These are phyloP conservation scores for Fusarium udum DNA, from an alignment of 2,329 filamentous ascomycete genomes.

Conservation along the genomic window DNA sequence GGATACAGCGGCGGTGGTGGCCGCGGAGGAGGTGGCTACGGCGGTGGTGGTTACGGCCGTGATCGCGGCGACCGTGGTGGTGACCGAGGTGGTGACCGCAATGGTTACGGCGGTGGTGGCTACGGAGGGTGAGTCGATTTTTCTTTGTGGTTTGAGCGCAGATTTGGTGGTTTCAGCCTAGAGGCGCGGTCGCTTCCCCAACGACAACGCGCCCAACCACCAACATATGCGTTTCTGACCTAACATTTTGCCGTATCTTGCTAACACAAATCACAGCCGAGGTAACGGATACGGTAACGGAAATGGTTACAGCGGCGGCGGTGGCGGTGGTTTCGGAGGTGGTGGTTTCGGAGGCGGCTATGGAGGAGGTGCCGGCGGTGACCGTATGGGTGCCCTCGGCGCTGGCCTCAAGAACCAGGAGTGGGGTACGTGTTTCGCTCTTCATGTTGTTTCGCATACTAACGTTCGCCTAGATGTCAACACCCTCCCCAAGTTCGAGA, in stretches of 20 bases:
- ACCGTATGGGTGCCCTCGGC: constrained; percentile 93
- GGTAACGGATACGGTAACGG: constrained; percentile 56
- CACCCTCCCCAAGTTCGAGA: constrained; percentile 94
- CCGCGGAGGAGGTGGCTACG: constrained; percentile 46
- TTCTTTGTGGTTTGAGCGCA: constrained; percentile 15
- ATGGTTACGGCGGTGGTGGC: constrained; percentile 51
- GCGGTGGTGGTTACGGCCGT: constrained; percentile 53
- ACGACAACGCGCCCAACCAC: constrained; percentile 11
- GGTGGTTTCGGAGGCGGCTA: constrained; percentile 51
- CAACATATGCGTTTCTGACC: constrained; percentile 13
- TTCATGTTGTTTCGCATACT: constrained; percentile 41
- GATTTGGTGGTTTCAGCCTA: constrained; percentile 23
- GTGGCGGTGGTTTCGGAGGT: constrained; percentile 50
- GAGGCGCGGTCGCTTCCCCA: constrained; percentile 12
- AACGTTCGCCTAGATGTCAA: constrained; percentile 68
- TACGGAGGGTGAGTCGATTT: constrained; percentile 51
- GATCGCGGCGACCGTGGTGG: constrained; percentile 57
- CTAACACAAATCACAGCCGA: constrained; percentile 57
- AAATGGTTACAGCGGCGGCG: constrained; percentile 49
- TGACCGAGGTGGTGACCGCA: constrained; percentile 57
- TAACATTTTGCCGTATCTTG: constrained; percentile 12
- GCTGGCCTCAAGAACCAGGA: constrained; percentile 85
- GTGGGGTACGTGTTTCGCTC: constrained; percentile 75
- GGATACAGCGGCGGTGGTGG: constrained; percentile 46
- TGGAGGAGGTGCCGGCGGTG: constrained; percentile 75